These are phyloP conservation scores for Thielaviopsis cerberus DNA, from an alignment of 2,329 filamentous ascomycete species.

Conservation along the genomic window DNA sequence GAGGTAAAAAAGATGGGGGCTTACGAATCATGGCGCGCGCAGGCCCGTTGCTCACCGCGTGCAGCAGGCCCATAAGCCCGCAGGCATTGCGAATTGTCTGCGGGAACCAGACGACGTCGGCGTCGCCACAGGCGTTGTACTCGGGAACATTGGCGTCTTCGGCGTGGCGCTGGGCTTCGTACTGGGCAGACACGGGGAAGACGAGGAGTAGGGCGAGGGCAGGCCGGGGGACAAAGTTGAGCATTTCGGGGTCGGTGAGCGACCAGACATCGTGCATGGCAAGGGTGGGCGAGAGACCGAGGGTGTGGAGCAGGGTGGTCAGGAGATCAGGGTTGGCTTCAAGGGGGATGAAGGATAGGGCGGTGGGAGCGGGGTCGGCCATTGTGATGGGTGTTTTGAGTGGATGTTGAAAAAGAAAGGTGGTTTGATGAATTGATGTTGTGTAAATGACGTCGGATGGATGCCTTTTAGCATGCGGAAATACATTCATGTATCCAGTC, in stretches of 20 bases:
- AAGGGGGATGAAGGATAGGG: conserved; percentile 33
- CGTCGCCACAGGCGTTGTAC: conserved; percentile 48
- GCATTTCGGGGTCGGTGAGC: conserved; percentile 66
- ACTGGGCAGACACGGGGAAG: conserved; percentile 64
- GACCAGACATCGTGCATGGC: conserved; percentile 83
- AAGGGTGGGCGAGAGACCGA: conserved; percentile 63
- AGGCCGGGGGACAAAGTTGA: conserved; percentile 74
- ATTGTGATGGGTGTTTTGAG: not conserved
- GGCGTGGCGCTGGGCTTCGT: conserved; percentile 54
- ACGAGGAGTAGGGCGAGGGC: conserved; percentile 78
- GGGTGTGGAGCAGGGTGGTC: conserved; percentile 60
- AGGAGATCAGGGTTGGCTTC: conserved; percentile 77
- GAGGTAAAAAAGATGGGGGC: conserved; percentile 13
- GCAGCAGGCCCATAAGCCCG: conserved; percentile 73
- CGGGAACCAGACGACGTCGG: conserved; percentile 78
- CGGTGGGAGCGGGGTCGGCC: not conserved
- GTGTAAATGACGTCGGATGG: too few relatives aligned
- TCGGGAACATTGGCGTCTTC: conserved; percentile 49
- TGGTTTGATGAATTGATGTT: not conserved
- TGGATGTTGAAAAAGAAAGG: not conserved
- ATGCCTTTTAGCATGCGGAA: not conserved
- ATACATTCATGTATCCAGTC: not conserved
- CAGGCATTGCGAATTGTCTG: conserved; percentile 92
- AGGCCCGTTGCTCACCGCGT: conserved; percentile 62
- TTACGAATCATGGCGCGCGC: conserved; percentile 42